Evolutionary conservation across 345 rosid species (phyloP).

Genomic region (Moricandia moricandioides): DNA sequence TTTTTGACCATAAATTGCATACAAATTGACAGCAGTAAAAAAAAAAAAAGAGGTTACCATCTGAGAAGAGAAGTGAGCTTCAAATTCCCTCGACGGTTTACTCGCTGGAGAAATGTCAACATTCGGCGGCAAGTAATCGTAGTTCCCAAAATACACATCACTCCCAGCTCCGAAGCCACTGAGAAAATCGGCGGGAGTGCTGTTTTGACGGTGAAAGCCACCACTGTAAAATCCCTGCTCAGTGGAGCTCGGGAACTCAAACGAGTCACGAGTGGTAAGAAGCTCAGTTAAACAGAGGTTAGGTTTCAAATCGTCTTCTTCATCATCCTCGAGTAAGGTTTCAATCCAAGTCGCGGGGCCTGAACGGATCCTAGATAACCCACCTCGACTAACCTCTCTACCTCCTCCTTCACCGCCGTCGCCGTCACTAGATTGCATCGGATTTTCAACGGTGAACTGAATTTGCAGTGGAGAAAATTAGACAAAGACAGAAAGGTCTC

Average conservation of each 20-base stretch:
- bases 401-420: constrained; percentile 40
- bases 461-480: constrained; percentile 33
- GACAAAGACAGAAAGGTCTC: constrained; percentile 30
- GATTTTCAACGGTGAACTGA: constrained; percentile 27
- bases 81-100: constrained; percentile 45
- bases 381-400: constrained; percentile 47
- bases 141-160: constrained; percentile 53
- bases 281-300: constrained; percentile 55
- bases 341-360: constrained; percentile 81
- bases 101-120: constrained; percentile 46
- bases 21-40: neutral
- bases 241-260: constrained; percentile 34
- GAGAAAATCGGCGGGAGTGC: constrained; percentile 68
- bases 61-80: constrained; percentile 36
- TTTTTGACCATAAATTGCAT: constrained; percentile 8
- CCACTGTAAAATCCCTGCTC: constrained; percentile 44
- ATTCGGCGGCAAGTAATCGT: constrained; percentile 45
- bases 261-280: constrained; percentile 44
- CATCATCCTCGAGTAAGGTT: constrained; percentile 63
- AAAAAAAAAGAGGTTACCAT: constrained; percentile 33
- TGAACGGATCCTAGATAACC: constrained; percentile 64
- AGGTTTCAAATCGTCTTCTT: constrained; percentile 32
- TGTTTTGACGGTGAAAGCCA: constrained; percentile 59
- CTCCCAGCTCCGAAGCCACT: constrained; percentile 39
- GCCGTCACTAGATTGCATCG: constrained; percentile 58